A percentile compares a stretch with the other conserved stretches of the same genome.
phyloP scores from a whole-genome alignment of 2,329 filamentous ascomycete species.

The Ilyonectria robusta region DNA sequence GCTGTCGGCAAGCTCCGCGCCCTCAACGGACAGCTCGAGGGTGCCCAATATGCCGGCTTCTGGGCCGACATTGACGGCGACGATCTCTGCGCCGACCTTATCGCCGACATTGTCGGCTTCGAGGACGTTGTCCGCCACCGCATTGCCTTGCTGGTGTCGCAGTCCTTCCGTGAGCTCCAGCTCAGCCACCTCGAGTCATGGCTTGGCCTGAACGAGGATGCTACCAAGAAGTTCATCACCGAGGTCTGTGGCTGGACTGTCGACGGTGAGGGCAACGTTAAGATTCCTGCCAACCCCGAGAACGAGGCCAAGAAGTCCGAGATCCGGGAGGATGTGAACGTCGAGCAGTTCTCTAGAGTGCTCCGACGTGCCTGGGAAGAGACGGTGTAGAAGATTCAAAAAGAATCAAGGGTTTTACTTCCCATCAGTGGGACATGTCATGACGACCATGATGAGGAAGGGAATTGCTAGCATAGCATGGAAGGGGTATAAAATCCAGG shows the following conservation, averaged over 20 bases:
- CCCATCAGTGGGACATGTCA: slow-evolving; percentile 46
- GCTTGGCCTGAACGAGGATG: slow-evolving; percentile 79
- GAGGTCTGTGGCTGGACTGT: slow-evolving; percentile 92
- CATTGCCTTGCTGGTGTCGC: slow-evolving; percentile 89
- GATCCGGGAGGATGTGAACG: slow-evolving; percentile 94
- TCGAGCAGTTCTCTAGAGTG: slow-evolving; percentile 86
- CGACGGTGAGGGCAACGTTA: slow-evolving; percentile 75
- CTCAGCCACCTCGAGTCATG: slow-evolving; percentile 79
- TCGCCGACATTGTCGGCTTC: slow-evolving; percentile 94
- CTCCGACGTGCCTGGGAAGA: slow-evolving; percentile 91
- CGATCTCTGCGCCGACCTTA: slow-evolving; percentile 95
- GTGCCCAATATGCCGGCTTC: slow-evolving; percentile 91
- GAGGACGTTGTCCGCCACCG: slow-evolving; percentile 93
- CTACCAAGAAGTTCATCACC: slow-evolving; percentile 82
- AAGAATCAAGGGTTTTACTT: slow-evolving; percentile 40
- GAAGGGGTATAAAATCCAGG: slow-evolving; percentile 52
- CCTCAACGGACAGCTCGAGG: slow-evolving; percentile 90
- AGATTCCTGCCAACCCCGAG: slow-evolving; percentile 92
- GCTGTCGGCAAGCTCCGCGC: slow-evolving; percentile 89
- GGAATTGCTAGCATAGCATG: slow-evolving; percentile 50
- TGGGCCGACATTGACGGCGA: slow-evolving; percentile 94
- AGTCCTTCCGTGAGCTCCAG: slow-evolving; percentile 82
- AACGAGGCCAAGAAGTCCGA: slow-evolving; percentile 97
- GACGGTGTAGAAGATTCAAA: slow-evolving; percentile 49
- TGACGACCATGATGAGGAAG: slow-evolving; percentile 49